phyloP scores from a whole-genome alignment of 2,329 filamentous ascomycete species.

The Cytospora piceae region DNA sequence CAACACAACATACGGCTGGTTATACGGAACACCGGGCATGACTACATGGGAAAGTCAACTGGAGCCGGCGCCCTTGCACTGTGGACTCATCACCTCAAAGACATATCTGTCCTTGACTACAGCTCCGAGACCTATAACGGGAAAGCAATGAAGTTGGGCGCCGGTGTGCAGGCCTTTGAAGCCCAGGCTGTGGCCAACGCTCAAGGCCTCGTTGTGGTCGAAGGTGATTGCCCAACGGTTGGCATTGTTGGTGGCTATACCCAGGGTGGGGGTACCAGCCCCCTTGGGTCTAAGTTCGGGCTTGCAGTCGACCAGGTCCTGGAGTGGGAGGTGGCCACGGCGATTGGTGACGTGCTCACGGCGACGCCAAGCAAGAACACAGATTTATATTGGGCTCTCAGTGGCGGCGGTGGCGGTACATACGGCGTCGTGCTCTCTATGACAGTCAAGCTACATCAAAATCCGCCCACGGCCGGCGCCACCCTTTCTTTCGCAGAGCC shows the following conservation, averaged over 20 bases:
- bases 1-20: too few species aligned
- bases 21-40: too few species aligned
- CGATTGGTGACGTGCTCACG: slow-evolving; percentile 43
- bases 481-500: slow-evolving; percentile 9
- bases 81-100: slow-evolving; percentile 53
- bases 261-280: slow-evolving; percentile 54
- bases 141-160: slow-evolving; percentile 51
- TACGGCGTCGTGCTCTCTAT: slow-evolving; percentile 54
- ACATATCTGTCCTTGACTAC: slow-evolving; percentile 38
- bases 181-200: slow-evolving; percentile 44
- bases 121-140: slow-evolving; percentile 49
- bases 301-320: slow-evolving; percentile 54
- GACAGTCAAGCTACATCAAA: slow-evolving; percentile 48
- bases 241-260: slow-evolving; percentile 55
- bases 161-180: slow-evolving; percentile 53
- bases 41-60: slow-evolving; percentile 57
- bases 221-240: slow-evolving; percentile 49
- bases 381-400: slow-evolving; percentile 57
- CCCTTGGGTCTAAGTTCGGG: slow-evolving; percentile 49
- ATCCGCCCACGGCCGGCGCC: slow-evolving; percentile 1
- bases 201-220: slow-evolving; percentile 45
- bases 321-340: slow-evolving; percentile 49
- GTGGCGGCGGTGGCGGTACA: slow-evolving; percentile 52
- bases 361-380: slow-evolving; percentile 45
- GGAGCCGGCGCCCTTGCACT: slow-evolving; percentile 53